Conservation (phyloP, 1,139 yeast species). For the Groenewaldozyma sp. region DNA sequence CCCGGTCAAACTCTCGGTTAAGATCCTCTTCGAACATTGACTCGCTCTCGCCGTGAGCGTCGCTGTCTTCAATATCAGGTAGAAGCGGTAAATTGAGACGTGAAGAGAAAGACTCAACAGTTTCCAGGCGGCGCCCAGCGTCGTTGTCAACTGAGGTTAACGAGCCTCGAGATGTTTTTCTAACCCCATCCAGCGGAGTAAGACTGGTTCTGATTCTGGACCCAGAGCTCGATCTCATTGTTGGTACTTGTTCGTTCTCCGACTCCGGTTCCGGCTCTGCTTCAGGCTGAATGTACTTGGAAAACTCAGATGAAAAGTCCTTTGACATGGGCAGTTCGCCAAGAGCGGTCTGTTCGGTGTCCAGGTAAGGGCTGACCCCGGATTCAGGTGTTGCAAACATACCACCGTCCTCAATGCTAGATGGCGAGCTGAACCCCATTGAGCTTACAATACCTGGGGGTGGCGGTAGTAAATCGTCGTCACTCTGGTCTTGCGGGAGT, state of each 20-base stretch:
- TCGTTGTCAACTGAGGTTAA: conserved; percentile 6
- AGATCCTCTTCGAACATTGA: conserved; percentile 32
- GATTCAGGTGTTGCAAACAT: too few relatives aligned
- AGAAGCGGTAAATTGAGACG: conserved; percentile 18
- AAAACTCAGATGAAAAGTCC: too few relatives aligned
- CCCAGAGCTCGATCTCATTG: conserved; percentile 21
- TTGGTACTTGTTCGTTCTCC: conserved; percentile 8
- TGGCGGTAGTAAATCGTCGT: not conserved
- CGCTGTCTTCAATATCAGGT: conserved; percentile 26
- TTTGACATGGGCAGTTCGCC: too few relatives aligned
- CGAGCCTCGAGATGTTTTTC: conserved; percentile 9
- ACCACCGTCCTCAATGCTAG: too few relatives aligned
- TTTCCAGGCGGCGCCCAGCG: too few relatives aligned
- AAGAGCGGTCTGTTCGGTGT: too few relatives aligned
- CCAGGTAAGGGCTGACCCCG: too few relatives aligned
- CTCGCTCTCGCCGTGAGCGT: conserved; percentile 30
- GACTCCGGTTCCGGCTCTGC: not conserved
- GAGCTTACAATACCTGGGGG: not conserved
- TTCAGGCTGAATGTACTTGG: not conserved
- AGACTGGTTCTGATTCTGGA: conserved; percentile 28
- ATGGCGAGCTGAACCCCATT: too few relatives aligned
- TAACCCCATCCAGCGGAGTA: conserved; percentile 23
- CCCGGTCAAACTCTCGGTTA: conserved; percentile 31
- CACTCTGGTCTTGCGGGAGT: not conserved
- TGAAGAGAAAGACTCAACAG: not conserved